A percentile compares a stretch with the other conserved stretches of the same genome.
Evolutionary conservation across 345 rosid genomes (phyloP).

Genomic region (Punica granatum): DNA sequence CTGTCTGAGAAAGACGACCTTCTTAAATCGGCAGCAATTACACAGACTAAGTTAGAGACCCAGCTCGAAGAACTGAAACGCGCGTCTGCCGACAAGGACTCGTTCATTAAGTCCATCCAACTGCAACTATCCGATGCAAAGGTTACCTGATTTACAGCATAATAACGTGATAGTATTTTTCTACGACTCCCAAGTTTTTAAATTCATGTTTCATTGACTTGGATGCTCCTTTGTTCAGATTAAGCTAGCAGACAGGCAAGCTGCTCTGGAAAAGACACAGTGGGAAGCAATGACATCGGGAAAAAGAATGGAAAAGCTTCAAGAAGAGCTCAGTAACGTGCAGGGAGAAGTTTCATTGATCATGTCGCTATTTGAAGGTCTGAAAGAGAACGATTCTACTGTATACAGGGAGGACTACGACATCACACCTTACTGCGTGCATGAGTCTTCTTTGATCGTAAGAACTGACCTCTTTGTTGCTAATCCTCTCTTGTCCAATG

Average conservation of each 20-base stretch:
- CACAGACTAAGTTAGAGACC: slow-evolving; percentile 40
- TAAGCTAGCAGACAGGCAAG: slow-evolving; percentile 96
- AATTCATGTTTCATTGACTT: not conserved
- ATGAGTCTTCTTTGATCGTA: slow-evolving; percentile 53
- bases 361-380: slow-evolving; percentile 48
- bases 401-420: slow-evolving; percentile 46
- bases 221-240: slow-evolving; percentile 28
- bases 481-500: not conserved
- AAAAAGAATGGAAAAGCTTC: slow-evolving; percentile 57
- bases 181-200: not conserved
- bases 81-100: slow-evolving; percentile 56
- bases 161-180: not conserved
- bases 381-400: slow-evolving; percentile 34
- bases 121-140: slow-evolving; percentile 77
- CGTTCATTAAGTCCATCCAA: slow-evolving; percentile 57
- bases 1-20: slow-evolving; percentile 80
- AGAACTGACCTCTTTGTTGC: slow-evolving; percentile 2
- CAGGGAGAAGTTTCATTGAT: slow-evolving; percentile 63
- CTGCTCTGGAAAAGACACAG: slow-evolving; percentile 77
- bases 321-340: slow-evolving; percentile 52
- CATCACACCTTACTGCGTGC: slow-evolving; percentile 38
- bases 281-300: slow-evolving; percentile 87
- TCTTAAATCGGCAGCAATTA: slow-evolving; percentile 53
- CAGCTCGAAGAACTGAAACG: slow-evolving; percentile 55
- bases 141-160: slow-evolving; percentile 30